These are phyloP conservation scores for Pythium phragmitis DNA, from an alignment of 352 stramenopile genomes.

Conservation along the genomic window DNA sequence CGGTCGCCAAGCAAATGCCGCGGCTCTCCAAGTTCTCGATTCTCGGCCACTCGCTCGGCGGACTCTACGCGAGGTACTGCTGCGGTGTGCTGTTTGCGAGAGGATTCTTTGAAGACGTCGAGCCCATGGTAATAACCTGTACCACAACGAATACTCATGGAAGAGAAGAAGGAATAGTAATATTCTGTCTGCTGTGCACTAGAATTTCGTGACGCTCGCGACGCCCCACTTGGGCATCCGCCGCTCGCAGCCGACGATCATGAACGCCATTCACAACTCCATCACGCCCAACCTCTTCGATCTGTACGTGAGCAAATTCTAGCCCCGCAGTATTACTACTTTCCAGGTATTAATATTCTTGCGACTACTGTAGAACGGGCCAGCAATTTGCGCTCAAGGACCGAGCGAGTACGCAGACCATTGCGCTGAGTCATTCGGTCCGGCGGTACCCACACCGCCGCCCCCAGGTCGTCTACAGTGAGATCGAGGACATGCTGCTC, in stretches of 20 bases:
- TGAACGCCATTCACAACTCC: slow-evolving; percentile 70
- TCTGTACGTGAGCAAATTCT: slow-evolving; percentile 27
- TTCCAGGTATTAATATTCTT: background rate
- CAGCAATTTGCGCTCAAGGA: slow-evolving; percentile 65
- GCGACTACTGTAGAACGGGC: slow-evolving; percentile 42
- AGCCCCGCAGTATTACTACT: background rate
- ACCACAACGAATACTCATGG: background rate
- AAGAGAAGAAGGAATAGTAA: background rate
- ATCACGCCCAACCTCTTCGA: slow-evolving; percentile 70
- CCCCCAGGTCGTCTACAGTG: slow-evolving; percentile 4
- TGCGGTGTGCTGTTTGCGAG: slow-evolving; percentile 60
- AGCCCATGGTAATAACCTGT: slow-evolving; percentile 65
- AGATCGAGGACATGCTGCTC: slow-evolving; percentile 13
- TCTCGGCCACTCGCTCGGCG: slow-evolving; percentile 76
- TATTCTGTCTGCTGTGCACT: background rate
- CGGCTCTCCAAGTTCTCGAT: slow-evolving; percentile 67
- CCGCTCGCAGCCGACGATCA: slow-evolving; percentile 46
- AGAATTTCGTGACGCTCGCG: slow-evolving; percentile 68
- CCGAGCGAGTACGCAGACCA: slow-evolving; percentile 42
- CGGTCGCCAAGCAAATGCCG: slow-evolving; percentile 54
- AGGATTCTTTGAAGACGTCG: slow-evolving; percentile 67
- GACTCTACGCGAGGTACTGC: slow-evolving; percentile 79
- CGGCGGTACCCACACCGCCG: slow-evolving; percentile 13
- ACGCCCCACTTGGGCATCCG: slow-evolving; percentile 72
- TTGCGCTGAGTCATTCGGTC: slow-evolving; percentile 35